phyloP scores from a whole-genome alignment of 495 filamentous ascomycete species.

The Penicillium daleae region DNA sequence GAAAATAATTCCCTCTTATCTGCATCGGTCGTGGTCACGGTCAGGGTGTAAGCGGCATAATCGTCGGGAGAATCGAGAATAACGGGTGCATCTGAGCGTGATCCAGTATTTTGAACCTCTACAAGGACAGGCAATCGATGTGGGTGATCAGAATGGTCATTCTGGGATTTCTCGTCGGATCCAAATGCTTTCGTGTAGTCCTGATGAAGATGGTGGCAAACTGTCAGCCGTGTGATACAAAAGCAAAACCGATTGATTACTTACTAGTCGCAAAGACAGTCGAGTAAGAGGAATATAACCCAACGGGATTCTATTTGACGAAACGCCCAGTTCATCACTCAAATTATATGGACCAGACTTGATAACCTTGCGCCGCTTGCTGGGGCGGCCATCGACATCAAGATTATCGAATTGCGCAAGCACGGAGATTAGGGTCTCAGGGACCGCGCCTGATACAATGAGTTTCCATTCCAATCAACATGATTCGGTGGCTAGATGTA shows the following conservation, averaged over 20 bases:
- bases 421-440: slow-evolving; percentile 30
- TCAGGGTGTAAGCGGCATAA: slow-evolving; percentile 23
- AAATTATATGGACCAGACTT: slow-evolving; percentile 29
- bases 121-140: slow-evolving; percentile 29
- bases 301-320: slow-evolving; percentile 26
- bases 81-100: not conserved
- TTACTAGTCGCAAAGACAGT: slow-evolving; percentile 39
- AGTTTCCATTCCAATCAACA: slow-evolving; percentile 2
- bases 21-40: slow-evolving; percentile 18
- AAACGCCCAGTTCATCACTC: slow-evolving; percentile 23
- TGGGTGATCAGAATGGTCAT: not conserved
- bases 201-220: slow-evolving; percentile 23
- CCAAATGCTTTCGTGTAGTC: slow-evolving; percentile 15
- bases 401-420: slow-evolving; percentile 22
- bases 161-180: not conserved
- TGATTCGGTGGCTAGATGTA: not conserved
- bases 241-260: slow-evolving; percentile 13
- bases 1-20: slow-evolving; percentile 26
- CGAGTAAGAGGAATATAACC: slow-evolving; percentile 46
- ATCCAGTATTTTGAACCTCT: slow-evolving; percentile 7
- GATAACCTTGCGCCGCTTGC: slow-evolving; percentile 44
- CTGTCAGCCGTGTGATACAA: slow-evolving; percentile 6
- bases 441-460: slow-evolving; percentile 31
- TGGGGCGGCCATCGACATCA: slow-evolving; percentile 25
- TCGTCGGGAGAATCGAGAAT: not conserved